Evolutionary conservation across 2,329 filamentous ascomycete genomes (phyloP).

Genomic region (Achaetomium macrosporum): DNA sequence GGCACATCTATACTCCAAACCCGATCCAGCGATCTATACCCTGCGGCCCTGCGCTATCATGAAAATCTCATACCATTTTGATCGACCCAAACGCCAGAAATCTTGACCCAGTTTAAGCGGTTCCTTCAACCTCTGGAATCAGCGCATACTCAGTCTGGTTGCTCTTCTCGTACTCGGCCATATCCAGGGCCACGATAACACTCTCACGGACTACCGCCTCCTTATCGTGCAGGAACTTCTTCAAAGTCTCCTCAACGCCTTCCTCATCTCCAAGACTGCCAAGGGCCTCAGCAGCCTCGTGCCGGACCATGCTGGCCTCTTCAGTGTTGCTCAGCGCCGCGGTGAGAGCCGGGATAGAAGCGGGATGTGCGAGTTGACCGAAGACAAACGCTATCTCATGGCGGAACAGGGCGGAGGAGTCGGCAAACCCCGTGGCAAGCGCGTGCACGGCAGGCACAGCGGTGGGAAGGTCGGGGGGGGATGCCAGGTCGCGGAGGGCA

Average conservation of each 20-base stretch:
- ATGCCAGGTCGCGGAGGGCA: slow-evolving; percentile 87
- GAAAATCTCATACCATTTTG: slow-evolving; percentile 11
- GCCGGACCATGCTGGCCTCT: slow-evolving; percentile 93
- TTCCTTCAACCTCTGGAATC: slow-evolving; percentile 59
- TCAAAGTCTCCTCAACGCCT: slow-evolving; percentile 81
- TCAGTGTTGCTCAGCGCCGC: slow-evolving; percentile 69
- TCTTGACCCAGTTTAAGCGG: slow-evolving; percentile 27
- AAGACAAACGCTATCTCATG: slow-evolving; percentile 99
- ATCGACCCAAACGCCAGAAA: slow-evolving; percentile 17
- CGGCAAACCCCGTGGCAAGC: slow-evolving; percentile 76
- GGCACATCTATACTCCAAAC: slow-evolving; percentile 1
- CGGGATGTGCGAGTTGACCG: slow-evolving; percentile 89
- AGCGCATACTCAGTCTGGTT: slow-evolving; percentile 87
- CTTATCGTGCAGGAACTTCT: slow-evolving; percentile 78
- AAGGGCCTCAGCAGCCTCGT: slow-evolving; percentile 93
- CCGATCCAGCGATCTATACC: slow-evolving; percentile 5
- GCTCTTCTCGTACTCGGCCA: slow-evolving; percentile 93
- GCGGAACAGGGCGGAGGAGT: slow-evolving; percentile 86
- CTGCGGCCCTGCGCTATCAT: slow-evolving; percentile 1
- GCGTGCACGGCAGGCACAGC: slow-evolving; percentile 82
- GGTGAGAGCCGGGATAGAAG: slow-evolving; percentile 87
- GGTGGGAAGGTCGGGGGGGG: slow-evolving; percentile 83
- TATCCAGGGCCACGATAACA: slow-evolving; percentile 90
- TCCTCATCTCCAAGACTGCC: slow-evolving; percentile 91
- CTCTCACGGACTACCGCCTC: slow-evolving; percentile 94